A percentile compares a stretch with the other conserved stretches of the same genome.
phyloP scores from a whole-genome alignment of 2,329 filamentous ascomycete species.

The Thermothelomyces thermophilus region DNA sequence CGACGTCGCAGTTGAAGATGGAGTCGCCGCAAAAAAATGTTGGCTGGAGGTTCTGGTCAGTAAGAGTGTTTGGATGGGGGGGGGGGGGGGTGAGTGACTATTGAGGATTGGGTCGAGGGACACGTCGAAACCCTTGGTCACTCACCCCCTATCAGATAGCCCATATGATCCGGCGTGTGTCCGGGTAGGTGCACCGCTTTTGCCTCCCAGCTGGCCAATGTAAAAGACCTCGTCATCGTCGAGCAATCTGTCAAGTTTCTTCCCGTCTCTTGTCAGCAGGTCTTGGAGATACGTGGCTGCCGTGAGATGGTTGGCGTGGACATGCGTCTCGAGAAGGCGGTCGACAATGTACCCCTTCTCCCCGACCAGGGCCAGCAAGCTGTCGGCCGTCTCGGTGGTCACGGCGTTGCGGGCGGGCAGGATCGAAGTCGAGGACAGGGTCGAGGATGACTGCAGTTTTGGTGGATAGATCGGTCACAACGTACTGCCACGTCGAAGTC shows the following conservation, averaged over 20 bases:
- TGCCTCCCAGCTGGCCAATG: conserved; percentile 41
- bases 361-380: conserved; percentile 38
- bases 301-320: conserved; percentile 55
- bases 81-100: no score
- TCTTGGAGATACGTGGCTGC: conserved; percentile 52
- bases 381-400: conserved; percentile 46
- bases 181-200: conserved; percentile 50
- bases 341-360: conserved; percentile 43
- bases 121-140: background rate
- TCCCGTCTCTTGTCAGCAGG: conserved; percentile 31
- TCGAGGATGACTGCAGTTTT: conserved; percentile 52
- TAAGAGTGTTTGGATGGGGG: no score
- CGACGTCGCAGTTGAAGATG: conserved; percentile 46
- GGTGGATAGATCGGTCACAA: conserved; percentile 49
- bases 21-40: conserved; percentile 49
- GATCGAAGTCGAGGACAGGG: conserved; percentile 53
- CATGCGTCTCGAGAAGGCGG: conserved; percentile 56
- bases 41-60: conserved; percentile 25
- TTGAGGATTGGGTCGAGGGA: background rate
- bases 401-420: conserved; percentile 32
- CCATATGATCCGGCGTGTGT: conserved; percentile 55
- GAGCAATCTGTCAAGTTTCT: conserved; percentile 44
- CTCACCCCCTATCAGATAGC: conserved; percentile 47
- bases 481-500: conserved; percentile 53
- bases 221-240: conserved; percentile 48